phyloP scores from a whole-genome alignment of 2,329 filamentous ascomycete species.

The Sarocladiaceae sp. region DNA sequence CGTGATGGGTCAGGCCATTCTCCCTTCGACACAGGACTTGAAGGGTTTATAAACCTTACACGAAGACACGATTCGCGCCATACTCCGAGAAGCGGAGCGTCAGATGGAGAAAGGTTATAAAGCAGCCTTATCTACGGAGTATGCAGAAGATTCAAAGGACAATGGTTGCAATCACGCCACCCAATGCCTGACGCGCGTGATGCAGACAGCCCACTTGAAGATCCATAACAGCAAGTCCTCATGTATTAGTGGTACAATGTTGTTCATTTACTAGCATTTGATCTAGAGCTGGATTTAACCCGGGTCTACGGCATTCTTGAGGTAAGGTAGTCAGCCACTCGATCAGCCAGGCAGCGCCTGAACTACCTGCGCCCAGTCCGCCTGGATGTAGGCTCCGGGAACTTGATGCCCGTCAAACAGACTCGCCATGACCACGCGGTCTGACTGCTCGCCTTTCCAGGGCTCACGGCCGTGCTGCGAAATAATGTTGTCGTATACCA shows the following conservation, averaged over 20 bases:
- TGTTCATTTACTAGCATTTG: not conserved
- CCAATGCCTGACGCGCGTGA: not conserved
- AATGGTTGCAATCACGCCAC: not conserved
- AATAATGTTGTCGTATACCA: slow-evolving; percentile 42
- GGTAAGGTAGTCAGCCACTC: not conserved
- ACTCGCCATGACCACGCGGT: slow-evolving; percentile 40
- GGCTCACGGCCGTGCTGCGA: slow-evolving; percentile 42
- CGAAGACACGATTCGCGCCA: not conserved
- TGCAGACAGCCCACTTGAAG: not conserved
- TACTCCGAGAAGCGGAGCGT: not conserved
- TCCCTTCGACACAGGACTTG: not conserved
- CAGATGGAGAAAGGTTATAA: not conserved
- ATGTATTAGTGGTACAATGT: not conserved
- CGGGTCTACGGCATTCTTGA: not conserved
- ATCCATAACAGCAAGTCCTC: not conserved
- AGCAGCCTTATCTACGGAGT: not conserved
- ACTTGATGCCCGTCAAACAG: slow-evolving; percentile 38
- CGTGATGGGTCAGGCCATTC: too few relatives aligned
- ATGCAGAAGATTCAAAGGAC: not conserved
- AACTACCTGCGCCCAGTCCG: slow-evolving; percentile 39
- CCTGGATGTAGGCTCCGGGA: slow-evolving; percentile 34
- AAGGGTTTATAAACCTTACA: not conserved
- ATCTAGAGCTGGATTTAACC: not conserved
- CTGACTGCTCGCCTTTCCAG: slow-evolving; percentile 38
- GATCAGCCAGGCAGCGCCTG: slow-evolving; percentile 28